Base-by-base conservation (phyloP, 495 filamentous ascomycete genomes). In the Penicillium crystallinum region DNA sequence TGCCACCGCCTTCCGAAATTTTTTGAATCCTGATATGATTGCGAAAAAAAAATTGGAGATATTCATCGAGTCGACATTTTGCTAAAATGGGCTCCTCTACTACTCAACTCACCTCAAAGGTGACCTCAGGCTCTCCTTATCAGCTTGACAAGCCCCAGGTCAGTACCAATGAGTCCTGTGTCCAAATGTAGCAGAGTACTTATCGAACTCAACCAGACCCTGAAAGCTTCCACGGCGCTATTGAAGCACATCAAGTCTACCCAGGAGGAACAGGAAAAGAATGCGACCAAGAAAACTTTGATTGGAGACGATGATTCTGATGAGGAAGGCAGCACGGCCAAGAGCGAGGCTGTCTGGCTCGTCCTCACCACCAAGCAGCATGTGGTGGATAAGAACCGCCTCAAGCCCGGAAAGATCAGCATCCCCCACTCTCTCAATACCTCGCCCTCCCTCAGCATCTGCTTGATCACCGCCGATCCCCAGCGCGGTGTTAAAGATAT, bases 401-500 rank as follows among this genome's bases (percentile, higher is more conserved):
- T 97, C 46, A 95, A 95, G 74, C 92, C 93, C 23, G 75, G 76
- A 39, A 86, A 84, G 61, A 79, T 87, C 60, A 60, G 40, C 49
- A 61, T 79, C 42, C 88, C 90, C 11, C 82, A 93, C 66, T 75
- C 88, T 4, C 78, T 93, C 30, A 85, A 87, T 71, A 66, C 70
- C 40, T 73, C 80, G 44, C 69, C 77, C 25, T 79, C 72, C 35
- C 75, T 81, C 46, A 88, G 79, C 48, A 83, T 95, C 61, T 96
- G 91, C 68, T 75, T 96, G 45, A 91, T 95, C 57, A 85, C 85
- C 52, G 82, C 82, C 56, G 87, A 96, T 63, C 93, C 93, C 11
- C 90, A 96, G 76, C 84, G 92, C 45, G 72, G 77, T 17, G 91
- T 91, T 75, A 97, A 97, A 77, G 89, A 97, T 70, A 75, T 91